phyloP scores from a whole-genome alignment of 331 rosid genomes.

The Telfairia occidentalis region DNA sequence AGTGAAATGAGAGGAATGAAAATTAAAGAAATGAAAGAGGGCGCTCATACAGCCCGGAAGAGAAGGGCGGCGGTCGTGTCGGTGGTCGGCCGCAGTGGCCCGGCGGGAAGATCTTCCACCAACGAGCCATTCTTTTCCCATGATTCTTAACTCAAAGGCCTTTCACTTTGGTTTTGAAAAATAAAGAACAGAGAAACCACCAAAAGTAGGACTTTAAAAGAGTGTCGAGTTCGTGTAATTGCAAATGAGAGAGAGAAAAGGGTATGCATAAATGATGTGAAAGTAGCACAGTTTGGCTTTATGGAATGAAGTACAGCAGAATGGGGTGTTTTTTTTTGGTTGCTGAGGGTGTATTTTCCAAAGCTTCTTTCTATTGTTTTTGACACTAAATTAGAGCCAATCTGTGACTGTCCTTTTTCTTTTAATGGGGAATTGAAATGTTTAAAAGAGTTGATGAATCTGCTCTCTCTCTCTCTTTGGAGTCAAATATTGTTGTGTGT shows the following conservation, averaged over 20 bases:
- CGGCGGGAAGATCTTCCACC: neutral
- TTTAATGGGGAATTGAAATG: constrained; percentile 3
- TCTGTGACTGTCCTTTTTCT: neutral
- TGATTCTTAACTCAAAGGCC: neutral
- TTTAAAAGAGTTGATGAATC: neutral
- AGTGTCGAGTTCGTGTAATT: no score
- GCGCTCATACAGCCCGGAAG: constrained; percentile 8
- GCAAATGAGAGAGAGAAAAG: no score
- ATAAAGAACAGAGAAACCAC: neutral
- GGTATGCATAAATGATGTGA: neutral
- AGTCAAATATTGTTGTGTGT: neutral
- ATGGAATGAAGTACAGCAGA: neutral
- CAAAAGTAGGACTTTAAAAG: neutral
- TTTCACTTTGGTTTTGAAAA: neutral
- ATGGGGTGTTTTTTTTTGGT: neutral
- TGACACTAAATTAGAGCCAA: neutral
- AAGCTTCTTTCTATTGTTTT: neutral
- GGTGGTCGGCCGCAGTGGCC: neutral
- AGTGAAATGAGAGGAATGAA: constrained; percentile 33
- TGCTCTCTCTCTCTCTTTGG: neutral
- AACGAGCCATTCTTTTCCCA: constrained; percentile 8
- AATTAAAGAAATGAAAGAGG: constrained; percentile 50
- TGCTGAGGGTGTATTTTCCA: neutral
- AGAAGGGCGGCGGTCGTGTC: neutral
- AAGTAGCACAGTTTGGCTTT: neutral